Base-by-base conservation (phyloP, 2,329 filamentous ascomycete genomes). In the Fusarium longipes region DNA sequence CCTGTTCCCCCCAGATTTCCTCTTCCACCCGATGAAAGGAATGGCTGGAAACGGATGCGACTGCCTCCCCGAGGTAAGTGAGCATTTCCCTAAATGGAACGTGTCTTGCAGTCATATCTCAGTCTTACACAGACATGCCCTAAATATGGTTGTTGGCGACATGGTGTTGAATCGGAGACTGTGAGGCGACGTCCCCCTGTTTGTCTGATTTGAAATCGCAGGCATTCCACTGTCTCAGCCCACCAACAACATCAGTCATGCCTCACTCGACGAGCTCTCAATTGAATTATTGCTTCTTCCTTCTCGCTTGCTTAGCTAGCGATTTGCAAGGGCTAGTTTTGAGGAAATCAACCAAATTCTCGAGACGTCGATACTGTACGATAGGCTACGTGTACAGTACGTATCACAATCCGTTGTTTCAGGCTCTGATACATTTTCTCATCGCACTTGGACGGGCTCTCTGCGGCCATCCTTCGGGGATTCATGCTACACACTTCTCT, bases 21-120 rank as follows among this genome's bases (percentile, higher is more conserved):
- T 42, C 40, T 53, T 58, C 57, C 51, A 30, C n/a, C 35, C 60
- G n/a, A 52, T 68, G 65, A 42, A 52, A 63, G 65, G 57, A 68
- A 63, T 59, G 65, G 43, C 44, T 58, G 27, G 49, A 57, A 52
- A 60, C 47, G 53, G 55, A 58, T 47, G 32, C 44, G 30, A 32
- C n/a, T 27, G 25, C 39, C 15, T 53, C 20, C 29, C 44, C 44
- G 36, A 64, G 30, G 25, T 47, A 35, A 49, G 50, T 50, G 44
- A 18, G 18, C 6, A 39, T 59, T 49, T 60, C 53, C 44, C 24
- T 40, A 47, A 54, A 36, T 33, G 42, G 57, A 51, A 24, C 9
- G n/a, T 68, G 65, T 69, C 65, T 68, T 50, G 65, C 27, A 54
- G 24, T 62, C 39, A 66, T 68, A 64, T 66, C 42, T 52, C 43